phyloP scores from a whole-genome alignment of 306 rosid species.

The Pachyrhizus erosus region DNA sequence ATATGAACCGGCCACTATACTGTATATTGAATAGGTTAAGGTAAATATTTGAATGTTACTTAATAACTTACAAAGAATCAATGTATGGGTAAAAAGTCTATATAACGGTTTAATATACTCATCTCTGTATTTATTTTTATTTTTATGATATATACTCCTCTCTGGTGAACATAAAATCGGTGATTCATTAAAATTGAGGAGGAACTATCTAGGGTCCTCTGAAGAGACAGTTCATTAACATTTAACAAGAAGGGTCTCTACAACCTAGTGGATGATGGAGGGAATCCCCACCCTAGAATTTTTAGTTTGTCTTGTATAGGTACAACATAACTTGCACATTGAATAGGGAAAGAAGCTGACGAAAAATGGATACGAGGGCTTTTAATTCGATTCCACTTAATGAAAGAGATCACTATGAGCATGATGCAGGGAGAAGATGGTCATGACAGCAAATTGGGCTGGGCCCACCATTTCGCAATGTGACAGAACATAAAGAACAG shows the following conservation, averaged over 20 bases:
- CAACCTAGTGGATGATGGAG: neutral
- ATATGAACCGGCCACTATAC: neutral
- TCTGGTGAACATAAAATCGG: neutral
- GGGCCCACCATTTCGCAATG: conserved; percentile 36
- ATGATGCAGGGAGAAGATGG: conserved; percentile 20
- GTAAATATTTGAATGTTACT: neutral
- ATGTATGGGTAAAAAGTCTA: too few relatives aligned
- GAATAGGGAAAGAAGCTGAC: conserved; percentile 52
- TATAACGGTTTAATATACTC: too few relatives aligned
- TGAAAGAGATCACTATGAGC: conserved; percentile 29
- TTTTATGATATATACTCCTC: too few relatives aligned
- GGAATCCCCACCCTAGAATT: conserved; percentile 42
- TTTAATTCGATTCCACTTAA: conserved; percentile 2
- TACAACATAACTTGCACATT: conserved; percentile 44
- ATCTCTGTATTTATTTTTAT: too few relatives aligned
- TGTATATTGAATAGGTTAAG: neutral
- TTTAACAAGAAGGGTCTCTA: neutral
- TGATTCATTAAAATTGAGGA: neutral
- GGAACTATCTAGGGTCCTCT: neutral
- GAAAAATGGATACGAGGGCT: conserved; percentile 41
- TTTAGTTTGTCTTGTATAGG: conserved; percentile 65
- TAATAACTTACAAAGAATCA: neutral
- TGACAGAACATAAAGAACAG: neutral
- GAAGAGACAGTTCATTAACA: neutral
- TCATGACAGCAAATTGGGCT: conserved; percentile 30